phyloP scores from a whole-genome alignment of 164 flowering plant genomes.

The Vitis rupestris region DNA sequence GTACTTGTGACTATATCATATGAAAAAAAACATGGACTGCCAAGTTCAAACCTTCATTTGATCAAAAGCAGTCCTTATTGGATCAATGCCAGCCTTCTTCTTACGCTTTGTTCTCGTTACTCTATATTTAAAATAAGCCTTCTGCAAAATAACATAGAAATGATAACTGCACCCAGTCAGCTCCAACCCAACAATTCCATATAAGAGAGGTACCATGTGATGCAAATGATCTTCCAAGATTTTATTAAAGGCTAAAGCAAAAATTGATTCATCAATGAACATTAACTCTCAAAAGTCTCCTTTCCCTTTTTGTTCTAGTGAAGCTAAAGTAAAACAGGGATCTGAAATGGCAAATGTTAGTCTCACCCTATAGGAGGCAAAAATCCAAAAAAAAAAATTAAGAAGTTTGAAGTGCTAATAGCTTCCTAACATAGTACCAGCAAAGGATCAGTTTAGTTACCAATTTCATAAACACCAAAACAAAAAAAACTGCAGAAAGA shows the following conservation, averaged over 20 bases:
- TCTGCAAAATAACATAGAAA: slow-evolving; percentile 48
- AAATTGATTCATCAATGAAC: background rate
- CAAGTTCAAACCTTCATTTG: slow-evolving; percentile 72
- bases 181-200: background rate
- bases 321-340: too few relatives aligned
- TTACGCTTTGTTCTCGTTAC: slow-evolving; percentile 33
- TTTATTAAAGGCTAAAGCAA: background rate
- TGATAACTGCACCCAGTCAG: slow-evolving; percentile 12
- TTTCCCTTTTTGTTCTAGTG: too few relatives aligned
- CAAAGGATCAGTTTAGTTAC: too few relatives aligned
- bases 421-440: too few relatives aligned
- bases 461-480: too few relatives aligned
- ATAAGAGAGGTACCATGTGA: background rate
- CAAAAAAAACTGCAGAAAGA: too few relatives aligned
- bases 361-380: too few relatives aligned
- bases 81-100: slow-evolving; percentile 78
- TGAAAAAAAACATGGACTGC: background rate
- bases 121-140: slow-evolving; percentile 40
- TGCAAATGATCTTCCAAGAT: background rate
- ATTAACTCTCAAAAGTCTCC: too few relatives aligned
- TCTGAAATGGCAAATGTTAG: too few relatives aligned
- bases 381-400: too few relatives aligned
- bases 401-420: too few relatives aligned
- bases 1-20: slow-evolving; percentile 3
- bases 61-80: slow-evolving; percentile 87